Conservation (phyloP, 768 basidiomycete genomes). For the Sarcodon aspratus region DNA sequence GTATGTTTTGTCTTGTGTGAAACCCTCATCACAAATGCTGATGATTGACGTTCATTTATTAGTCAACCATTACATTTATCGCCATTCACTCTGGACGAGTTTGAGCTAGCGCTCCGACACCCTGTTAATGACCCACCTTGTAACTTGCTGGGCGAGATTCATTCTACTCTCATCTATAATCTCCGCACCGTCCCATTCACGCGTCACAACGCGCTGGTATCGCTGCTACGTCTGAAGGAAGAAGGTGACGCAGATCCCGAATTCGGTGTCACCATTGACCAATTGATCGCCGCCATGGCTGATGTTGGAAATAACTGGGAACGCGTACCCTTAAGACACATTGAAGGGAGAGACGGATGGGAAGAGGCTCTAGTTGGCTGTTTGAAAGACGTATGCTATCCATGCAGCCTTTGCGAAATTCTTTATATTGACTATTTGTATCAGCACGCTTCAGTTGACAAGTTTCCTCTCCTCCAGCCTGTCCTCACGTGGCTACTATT, state of each 20-base stretch:
- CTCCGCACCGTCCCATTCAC: constrained; percentile 73
- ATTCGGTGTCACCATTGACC: constrained; percentile 49
- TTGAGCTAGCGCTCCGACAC: constrained; percentile 80
- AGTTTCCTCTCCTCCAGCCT: constrained; percentile 62
- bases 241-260: constrained; percentile 29
- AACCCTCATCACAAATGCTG: not conserved
- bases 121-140: constrained; percentile 57
- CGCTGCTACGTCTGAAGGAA: constrained; percentile 38
- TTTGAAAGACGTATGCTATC: constrained; percentile 70
- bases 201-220: constrained; percentile 65
- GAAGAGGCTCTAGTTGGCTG: constrained; percentile 85
- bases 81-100: constrained; percentile 86
- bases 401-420: not conserved
- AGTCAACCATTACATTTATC: constrained; percentile 87
- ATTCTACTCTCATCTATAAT: constrained; percentile 82
- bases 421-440: constrained; percentile 1
- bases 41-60: constrained; percentile 3
- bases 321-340: constrained; percentile 56
- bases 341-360: constrained; percentile 79
- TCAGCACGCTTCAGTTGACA: constrained; percentile 65
- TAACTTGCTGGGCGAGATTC: constrained; percentile 74
- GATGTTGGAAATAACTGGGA: constrained; percentile 86
- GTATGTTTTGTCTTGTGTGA: constrained; percentile 32
- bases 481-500: constrained; percentile 68
- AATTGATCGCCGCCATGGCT: constrained; percentile 57